A percentile compares a stretch with the other conserved stretches of the same genome.
Conservation (phyloP, 139 green algal genomes). For the Chlorella ohadii region DNA sequence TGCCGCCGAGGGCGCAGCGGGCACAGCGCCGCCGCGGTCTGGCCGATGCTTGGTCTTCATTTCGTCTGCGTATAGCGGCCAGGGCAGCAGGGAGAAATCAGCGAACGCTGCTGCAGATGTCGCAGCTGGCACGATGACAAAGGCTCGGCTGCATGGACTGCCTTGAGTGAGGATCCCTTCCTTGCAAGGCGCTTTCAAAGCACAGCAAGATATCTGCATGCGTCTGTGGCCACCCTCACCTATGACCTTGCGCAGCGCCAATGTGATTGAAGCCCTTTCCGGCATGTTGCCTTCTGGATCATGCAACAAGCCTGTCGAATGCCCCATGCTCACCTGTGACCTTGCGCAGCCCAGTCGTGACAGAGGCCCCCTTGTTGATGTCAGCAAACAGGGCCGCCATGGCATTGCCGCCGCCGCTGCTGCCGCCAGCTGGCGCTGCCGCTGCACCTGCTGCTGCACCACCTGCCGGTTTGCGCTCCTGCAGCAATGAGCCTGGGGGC, state of each 20-base stretch:
- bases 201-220: too few species aligned
- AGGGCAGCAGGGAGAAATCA: too few species aligned
- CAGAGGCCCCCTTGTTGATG: slow-evolving; percentile 78
- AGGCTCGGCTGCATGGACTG: too few species aligned
- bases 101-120: too few species aligned
- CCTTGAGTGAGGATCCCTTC: too few species aligned
- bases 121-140: too few species aligned
- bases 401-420: slow-evolving; percentile 16
- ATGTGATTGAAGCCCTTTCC: too few species aligned
- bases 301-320: too few species aligned
- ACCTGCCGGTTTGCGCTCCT: slow-evolving; percentile 28
- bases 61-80: slow-evolving; percentile 64
- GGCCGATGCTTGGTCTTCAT: slow-evolving; percentile 97
- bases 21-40: slow-evolving; percentile 74
- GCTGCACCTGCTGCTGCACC: background rate
- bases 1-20: slow-evolving; percentile 23
- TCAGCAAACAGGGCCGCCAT: slow-evolving; percentile 70
- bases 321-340: slow-evolving; percentile 74
- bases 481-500: slow-evolving; percentile 47
- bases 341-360: slow-evolving; percentile 87
- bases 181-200: too few species aligned
- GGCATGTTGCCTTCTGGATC: too few species aligned
- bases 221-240: too few species aligned
- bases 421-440: background rate
- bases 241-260: too few species aligned